phyloP scores from a whole-genome alignment of 371 early-diverging fungal genomes.

The Circinella minor region DNA sequence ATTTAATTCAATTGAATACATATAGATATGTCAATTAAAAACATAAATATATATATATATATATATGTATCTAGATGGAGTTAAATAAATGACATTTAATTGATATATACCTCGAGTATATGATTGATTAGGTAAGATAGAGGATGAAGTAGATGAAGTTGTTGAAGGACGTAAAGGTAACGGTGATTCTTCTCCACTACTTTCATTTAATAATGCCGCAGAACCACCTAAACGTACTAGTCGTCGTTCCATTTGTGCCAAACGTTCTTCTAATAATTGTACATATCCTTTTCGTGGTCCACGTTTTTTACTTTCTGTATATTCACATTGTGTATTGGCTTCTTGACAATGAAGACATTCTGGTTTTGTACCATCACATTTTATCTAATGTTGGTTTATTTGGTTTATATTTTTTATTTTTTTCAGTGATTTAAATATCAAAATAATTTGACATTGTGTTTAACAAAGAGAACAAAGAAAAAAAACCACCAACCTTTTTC shows the following conservation, averaged over 20 bases:
- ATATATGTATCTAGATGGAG: too few relatives aligned
- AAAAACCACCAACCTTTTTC: constrained; percentile 62
- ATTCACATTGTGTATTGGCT: constrained; percentile 69
- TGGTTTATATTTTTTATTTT: too few relatives aligned
- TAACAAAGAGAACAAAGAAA: background rate
- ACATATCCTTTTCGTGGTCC: constrained; percentile 84
- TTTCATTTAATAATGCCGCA: constrained; percentile 14
- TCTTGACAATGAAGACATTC: constrained; percentile 81
- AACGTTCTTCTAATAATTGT: constrained; percentile 70
- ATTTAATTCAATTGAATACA: background rate
- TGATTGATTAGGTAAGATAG: background rate
- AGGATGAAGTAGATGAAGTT: too few relatives aligned
- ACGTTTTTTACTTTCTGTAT: constrained; percentile 77
- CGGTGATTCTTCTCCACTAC: constrained; percentile 1
- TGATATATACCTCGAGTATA: constrained; percentile 5
- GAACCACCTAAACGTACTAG: constrained; percentile 22
- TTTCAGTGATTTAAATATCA: too few relatives aligned
- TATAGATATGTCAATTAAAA: background rate
- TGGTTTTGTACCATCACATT: constrained; percentile 83
- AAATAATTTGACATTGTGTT: background rate
- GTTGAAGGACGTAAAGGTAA: background rate
- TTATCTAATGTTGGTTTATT: constrained; percentile 45
- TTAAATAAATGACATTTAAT: too few relatives aligned
- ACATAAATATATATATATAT: too few relatives aligned
- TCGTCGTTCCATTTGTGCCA: constrained; percentile 68